phyloP scores from a whole-genome alignment of 2,329 filamentous ascomycete species.

The Aureobasidium sp. region DNA sequence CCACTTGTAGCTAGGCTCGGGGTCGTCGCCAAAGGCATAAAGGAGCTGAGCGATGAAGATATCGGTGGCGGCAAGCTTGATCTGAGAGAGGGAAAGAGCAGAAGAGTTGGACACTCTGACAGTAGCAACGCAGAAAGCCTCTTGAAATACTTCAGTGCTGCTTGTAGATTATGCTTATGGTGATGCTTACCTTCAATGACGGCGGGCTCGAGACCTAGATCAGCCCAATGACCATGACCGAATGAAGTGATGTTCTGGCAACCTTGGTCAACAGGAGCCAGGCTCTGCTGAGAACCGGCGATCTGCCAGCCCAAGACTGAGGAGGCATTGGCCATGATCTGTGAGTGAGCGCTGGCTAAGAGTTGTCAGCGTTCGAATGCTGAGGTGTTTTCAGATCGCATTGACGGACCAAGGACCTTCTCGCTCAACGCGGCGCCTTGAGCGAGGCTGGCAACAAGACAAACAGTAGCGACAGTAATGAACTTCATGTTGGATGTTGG shows the following conservation, averaged over 20 bases:
- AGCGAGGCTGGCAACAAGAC: background rate
- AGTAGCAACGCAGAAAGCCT: conserved; percentile 21
- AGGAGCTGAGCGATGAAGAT: conserved; percentile 22
- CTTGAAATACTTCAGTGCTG: background rate
- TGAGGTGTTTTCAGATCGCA: background rate
- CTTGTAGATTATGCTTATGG: too few species aligned
- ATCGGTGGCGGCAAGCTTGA: conserved; percentile 21
- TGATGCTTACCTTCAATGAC: conserved; percentile 18
- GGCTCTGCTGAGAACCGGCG: conserved; percentile 20
- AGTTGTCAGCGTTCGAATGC: background rate
- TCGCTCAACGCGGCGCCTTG: background rate
- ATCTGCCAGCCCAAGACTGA: conserved; percentile 26
- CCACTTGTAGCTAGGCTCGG: background rate
- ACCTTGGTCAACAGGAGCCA: conserved; percentile 13
- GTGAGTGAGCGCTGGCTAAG: background rate
- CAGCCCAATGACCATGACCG: conserved; percentile 20
- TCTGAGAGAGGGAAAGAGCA: conserved; percentile 17
- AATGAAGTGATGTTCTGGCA: conserved; percentile 20
- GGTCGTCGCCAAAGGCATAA: conserved; percentile 18
- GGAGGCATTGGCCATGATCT: conserved; percentile 21
- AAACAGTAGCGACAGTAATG: background rate
- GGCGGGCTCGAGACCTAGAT: conserved; percentile 18
- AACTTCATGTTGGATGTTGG: background rate
- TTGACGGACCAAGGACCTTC: background rate
- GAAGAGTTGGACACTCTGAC: conserved; percentile 17